These are phyloP conservation scores for Chytridiales sp. DNA, from an alignment of 371 early-diverging fungal species.

Conservation along the genomic window DNA sequence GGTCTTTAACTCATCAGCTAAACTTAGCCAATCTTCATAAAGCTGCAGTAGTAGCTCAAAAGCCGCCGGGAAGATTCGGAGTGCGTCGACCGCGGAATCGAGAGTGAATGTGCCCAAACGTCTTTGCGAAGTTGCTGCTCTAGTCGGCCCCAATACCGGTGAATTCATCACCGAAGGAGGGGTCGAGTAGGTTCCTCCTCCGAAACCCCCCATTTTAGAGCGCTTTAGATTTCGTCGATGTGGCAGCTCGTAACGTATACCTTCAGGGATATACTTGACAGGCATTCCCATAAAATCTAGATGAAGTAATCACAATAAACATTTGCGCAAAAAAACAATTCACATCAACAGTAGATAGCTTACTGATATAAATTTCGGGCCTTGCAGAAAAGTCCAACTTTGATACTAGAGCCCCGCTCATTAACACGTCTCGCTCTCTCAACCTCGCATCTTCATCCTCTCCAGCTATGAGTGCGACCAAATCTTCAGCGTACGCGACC, in stretches of 20 bases:
- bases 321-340: not conserved
- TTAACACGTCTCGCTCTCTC: slow-evolving; percentile 15
- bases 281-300: slow-evolving; percentile 33
- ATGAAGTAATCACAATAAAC: not conserved
- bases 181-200: not conserved
- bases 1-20: not conserved
- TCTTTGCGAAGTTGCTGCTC: not conserved
- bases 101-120: too few species aligned
- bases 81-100: slow-evolving; percentile 22
- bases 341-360: not conserved
- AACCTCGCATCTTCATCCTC: not conserved
- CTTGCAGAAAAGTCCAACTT: slow-evolving; percentile 21
- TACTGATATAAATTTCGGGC: slow-evolving; percentile 36
- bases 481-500: slow-evolving; percentile 37
- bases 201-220: not conserved
- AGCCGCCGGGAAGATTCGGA: slow-evolving; percentile 40
- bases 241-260: slow-evolving; percentile 25
- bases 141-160: not conserved
- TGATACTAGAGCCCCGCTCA: slow-evolving; percentile 26
- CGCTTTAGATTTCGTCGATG: slow-evolving; percentile 17
- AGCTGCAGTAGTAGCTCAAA: slow-evolving; percentile 34
- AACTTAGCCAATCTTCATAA: slow-evolving; percentile 31
- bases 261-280: slow-evolving; percentile 37
- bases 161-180: not conserved
- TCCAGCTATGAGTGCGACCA: slow-evolving; percentile 27